Evolutionary conservation across 192 early-diverging fungal species (phyloP), one percentile per base, ranked within the genome.

Genomic region (Ramicandelaber brevisporus): DNA sequence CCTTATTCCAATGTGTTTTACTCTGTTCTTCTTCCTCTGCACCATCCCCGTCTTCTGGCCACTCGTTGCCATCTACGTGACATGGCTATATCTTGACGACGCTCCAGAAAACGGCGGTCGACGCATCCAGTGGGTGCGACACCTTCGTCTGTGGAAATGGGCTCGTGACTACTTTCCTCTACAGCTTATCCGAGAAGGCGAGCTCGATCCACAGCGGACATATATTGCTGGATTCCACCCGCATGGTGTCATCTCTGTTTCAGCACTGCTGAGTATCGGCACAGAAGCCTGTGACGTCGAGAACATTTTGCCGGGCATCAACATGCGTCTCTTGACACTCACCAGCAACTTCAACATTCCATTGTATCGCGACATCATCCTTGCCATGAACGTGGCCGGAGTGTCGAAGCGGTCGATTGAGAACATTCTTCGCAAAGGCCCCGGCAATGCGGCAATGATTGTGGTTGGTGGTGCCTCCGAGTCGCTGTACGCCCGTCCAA

Each of bases 381-480:
- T 97, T 42, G 59, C 68, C 4, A 57, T 78, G 36, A 79, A 82
- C 21, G 56, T 75, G 12, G 55, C 62, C 16, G 78, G 75, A 20
- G 82, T 85, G 13, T 70, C 69, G 14, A 61, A 71, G 23, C 39
- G 45, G 13, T 79, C 73, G 1, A 82, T 78, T 30, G 73, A 80
- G 29, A 41, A 63, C 21, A 77, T 89, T 28, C 56, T 96, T 59
- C 22, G 78, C 59, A 21, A 50, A 55, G 26, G 70, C 59, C 14
- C 65, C 65, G 45, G 63, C n/a, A n/a, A n/a, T n/a, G n/a, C n/a
- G n/a, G n/a, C n/a, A n/a, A n/a, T 81, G 26, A 70, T 92, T 29
- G 90, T 88, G 4, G 70, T 90, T 6, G 90, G 90, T 8, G 90
- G 90, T 3, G 87, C 87, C 1, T 55, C 68, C 14, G 90, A 97